phyloP scores from a whole-genome alignment of 495 filamentous ascomycete genomes.

The Viridothelium virens region DNA sequence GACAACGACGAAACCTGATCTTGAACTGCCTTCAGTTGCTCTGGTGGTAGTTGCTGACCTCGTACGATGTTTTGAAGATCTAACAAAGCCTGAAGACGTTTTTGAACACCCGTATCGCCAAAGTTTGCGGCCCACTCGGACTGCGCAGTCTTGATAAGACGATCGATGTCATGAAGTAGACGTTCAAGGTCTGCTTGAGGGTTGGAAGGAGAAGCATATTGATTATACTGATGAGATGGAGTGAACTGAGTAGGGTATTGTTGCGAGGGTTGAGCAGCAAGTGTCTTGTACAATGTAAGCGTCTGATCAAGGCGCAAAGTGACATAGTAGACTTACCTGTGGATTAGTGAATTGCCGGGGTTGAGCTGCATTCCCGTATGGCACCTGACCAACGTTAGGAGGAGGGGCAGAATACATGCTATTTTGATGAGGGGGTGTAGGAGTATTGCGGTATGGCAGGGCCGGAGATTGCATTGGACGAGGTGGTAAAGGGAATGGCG shows the following conservation, averaged over 20 bases:
- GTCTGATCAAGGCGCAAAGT: neutral
- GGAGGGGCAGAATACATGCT: slow-evolving; percentile 38
- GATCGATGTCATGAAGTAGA: slow-evolving; percentile 73
- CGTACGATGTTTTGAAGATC: slow-evolving; percentile 77
- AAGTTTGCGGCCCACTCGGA: slow-evolving; percentile 64
- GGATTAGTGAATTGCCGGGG: slow-evolving; percentile 13
- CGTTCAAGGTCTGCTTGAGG: slow-evolving; percentile 50
- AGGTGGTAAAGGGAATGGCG: slow-evolving; percentile 52
- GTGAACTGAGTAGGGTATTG: neutral
- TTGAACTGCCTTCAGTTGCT: slow-evolving; percentile 71
- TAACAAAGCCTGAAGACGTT: slow-evolving; percentile 73
- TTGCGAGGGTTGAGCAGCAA: neutral
- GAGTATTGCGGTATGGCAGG: slow-evolving; percentile 51
- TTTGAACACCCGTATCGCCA: slow-evolving; percentile 63
- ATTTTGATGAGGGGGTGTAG: slow-evolving; percentile 56
- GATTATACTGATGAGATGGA: slow-evolving; percentile 8
- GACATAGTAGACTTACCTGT: slow-evolving; percentile 14
- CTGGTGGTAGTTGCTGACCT: slow-evolving; percentile 66
- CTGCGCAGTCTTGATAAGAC: slow-evolving; percentile 61
- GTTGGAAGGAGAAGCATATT: slow-evolving; percentile 17
- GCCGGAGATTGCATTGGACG: slow-evolving; percentile 44
- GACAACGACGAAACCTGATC: slow-evolving; percentile 51
- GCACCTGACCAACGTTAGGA: slow-evolving; percentile 15
- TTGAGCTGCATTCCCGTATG: slow-evolving; percentile 3
- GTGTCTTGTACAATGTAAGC: slow-evolving; percentile 8